These are phyloP conservation scores for Chimonanthus salicifolius DNA, from an alignment of 164 flowering plant genomes.

Conservation along the genomic window DNA sequence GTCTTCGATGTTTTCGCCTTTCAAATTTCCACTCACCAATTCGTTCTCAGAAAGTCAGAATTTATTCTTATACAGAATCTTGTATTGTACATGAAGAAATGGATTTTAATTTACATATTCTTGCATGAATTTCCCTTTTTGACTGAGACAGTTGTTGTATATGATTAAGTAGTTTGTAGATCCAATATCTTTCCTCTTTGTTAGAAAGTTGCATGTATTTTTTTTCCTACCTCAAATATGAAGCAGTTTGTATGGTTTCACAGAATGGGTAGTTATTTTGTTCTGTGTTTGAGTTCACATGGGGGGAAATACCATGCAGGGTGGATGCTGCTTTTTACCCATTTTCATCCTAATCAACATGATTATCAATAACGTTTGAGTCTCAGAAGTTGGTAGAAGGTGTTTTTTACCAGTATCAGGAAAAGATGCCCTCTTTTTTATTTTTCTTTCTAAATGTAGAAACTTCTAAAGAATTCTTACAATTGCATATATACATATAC, in stretches of 20 bases:
- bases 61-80: neutral
- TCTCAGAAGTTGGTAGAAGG: neutral
- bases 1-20: slow-evolving; percentile 4
- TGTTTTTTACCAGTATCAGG: no score
- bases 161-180: neutral
- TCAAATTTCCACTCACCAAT: neutral
- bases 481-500: no score
- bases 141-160: neutral
- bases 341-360: neutral
- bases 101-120: neutral
- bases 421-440: no score
- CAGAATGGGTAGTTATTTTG: neutral
- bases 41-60: neutral
- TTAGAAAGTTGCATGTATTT: neutral
- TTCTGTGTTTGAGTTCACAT: neutral
- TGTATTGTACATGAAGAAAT: neutral
- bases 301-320: neutral
- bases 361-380: neutral
- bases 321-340: neutral
- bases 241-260: neutral
- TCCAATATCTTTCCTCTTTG: neutral
- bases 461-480: no score
- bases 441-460: no score
- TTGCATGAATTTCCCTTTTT: neutral
- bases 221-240: neutral